A percentile compares a stretch with the other conserved stretches of the same genome.
Conservation (phyloP, 495 filamentous ascomycete genomes). For the Talaromyces adpressus region DNA sequence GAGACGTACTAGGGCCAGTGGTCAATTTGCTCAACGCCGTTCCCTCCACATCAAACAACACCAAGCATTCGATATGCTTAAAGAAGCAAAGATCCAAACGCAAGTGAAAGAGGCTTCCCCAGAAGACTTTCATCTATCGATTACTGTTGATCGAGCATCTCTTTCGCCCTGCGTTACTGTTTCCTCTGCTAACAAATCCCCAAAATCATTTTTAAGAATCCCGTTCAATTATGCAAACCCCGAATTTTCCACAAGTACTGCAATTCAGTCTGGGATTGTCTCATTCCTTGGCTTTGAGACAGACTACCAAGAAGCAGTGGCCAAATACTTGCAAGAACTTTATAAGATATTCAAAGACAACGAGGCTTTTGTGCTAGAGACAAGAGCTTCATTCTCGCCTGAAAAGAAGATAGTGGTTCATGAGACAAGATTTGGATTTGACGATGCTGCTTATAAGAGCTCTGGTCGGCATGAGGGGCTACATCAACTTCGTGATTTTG, state of each 20-base stretch:
- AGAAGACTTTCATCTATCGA: slow-evolving; percentile 44
- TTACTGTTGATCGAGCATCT: slow-evolving; percentile 59
- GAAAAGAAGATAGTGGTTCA: slow-evolving; percentile 40
- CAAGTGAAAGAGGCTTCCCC: slow-evolving; percentile 25
- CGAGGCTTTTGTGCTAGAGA: slow-evolving; percentile 59
- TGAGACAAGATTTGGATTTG: slow-evolving; percentile 57
- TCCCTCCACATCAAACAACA: slow-evolving; percentile 51
- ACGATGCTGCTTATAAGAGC: slow-evolving; percentile 70
- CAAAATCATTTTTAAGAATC: slow-evolving; percentile 42
- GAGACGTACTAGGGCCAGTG: slow-evolving; percentile 17
- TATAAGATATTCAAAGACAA: slow-evolving; percentile 56
- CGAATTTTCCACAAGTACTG: slow-evolving; percentile 20
- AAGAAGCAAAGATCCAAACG: slow-evolving; percentile 41
- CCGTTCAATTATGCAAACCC: slow-evolving; percentile 51
- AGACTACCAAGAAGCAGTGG: slow-evolving; percentile 34
- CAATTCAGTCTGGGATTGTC: slow-evolving; percentile 33
- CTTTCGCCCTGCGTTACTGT: slow-evolving; percentile 61
- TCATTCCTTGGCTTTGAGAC: slow-evolving; percentile 45
- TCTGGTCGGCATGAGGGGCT: slow-evolving; percentile 57
- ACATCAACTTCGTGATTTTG: slow-evolving; percentile 47
- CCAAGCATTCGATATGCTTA: slow-evolving; percentile 54
- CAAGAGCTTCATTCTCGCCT: slow-evolving; percentile 30
- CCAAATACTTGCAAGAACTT: slow-evolving; percentile 45
- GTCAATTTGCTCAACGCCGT: slow-evolving; percentile 35
- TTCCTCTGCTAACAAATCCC: slow-evolving; percentile 41